phyloP scores from a whole-genome alignment of 371 early-diverging fungal genomes.

The Funneliformis caledonium region DNA sequence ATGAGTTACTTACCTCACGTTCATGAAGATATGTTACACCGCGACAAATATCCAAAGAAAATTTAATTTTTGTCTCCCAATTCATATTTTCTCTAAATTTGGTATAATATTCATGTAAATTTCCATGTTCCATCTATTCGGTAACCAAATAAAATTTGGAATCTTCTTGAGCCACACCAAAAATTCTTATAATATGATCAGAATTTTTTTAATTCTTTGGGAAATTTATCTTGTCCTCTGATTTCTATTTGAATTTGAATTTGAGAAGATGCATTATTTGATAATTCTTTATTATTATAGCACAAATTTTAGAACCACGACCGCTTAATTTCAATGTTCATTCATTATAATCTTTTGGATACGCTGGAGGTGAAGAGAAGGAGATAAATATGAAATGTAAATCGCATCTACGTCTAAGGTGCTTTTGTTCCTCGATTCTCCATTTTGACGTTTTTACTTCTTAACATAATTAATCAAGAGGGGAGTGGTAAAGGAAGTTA shows the following conservation, averaged over 20 bases:
- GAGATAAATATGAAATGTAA: too few relatives aligned
- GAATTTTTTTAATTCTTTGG: not conserved
- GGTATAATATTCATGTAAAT: constrained; percentile 22
- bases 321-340: too few relatives aligned
- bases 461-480: too few relatives aligned
- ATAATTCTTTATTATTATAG: not conserved
- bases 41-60: constrained; percentile 16
- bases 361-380: too few relatives aligned
- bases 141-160: constrained; percentile 7
- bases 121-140: constrained; percentile 29
- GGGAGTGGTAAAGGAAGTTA: too few relatives aligned
- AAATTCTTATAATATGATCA: not conserved
- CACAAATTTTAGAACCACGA: too few relatives aligned
- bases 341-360: too few relatives aligned
- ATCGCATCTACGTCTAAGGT: too few relatives aligned
- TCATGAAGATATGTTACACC: constrained; percentile 8
- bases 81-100: not conserved
- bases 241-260: not conserved
- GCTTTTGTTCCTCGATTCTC: too few relatives aligned
- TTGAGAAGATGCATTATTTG: not conserved
- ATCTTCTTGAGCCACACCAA: constrained; percentile 7
- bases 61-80: not conserved
- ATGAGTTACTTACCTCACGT: too few relatives aligned
- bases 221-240: not conserved
- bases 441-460: too few relatives aligned